Base-by-base conservation (phyloP, 1,284 basidiomycete genomes). In the Violaceomyces palustris region DNA sequence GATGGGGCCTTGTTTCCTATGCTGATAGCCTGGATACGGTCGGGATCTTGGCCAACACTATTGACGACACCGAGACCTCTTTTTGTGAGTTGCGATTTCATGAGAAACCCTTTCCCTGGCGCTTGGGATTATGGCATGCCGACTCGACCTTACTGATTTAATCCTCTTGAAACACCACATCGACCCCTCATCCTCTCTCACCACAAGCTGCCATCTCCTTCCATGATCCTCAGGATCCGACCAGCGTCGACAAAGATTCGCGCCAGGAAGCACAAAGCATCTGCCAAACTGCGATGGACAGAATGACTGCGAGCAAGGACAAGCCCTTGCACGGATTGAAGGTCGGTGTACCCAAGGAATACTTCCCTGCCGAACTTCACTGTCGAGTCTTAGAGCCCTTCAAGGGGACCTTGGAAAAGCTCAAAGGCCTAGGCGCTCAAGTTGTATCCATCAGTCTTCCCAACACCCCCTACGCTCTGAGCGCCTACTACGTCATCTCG, bases 1-100 rank as follows among this genome's bases (percentile, higher is more conserved):
- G 90, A 62, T 87, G 85, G 82, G 93, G 94, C 3, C 82, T 96
- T 0, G 81, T 98, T 0, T 85, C 90, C 0, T 98, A 88, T 62
- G 92, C 91, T 0, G 92, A 96, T 68, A 92, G 88, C 48, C 77
- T 98, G 9, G 93, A 98, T 65, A 93, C 88, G 46, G 88, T 98
- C 0, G 94, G 93, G 0, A 77, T 98, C 2, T 73, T 97, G 18
- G 84, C 82, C 0, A 75, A 74, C 35, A 77, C 78, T 6, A 79
- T 86, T 0, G 64, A 74, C 6, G 77, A 76, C 5, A 79, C 83
- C 1, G 64, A 77, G 27, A 59, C 70, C 1, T 79, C 87, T 1
- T 89, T 87, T 59, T 77, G 87, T 88, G 61, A 8, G n/a, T 33
- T 21, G 21, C 25, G 21, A n/a, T n/a, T n/a, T n/a, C n/a, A n/a